phyloP scores from a whole-genome alignment of 805 yeast genomes.

The Clavispora fructus region DNA sequence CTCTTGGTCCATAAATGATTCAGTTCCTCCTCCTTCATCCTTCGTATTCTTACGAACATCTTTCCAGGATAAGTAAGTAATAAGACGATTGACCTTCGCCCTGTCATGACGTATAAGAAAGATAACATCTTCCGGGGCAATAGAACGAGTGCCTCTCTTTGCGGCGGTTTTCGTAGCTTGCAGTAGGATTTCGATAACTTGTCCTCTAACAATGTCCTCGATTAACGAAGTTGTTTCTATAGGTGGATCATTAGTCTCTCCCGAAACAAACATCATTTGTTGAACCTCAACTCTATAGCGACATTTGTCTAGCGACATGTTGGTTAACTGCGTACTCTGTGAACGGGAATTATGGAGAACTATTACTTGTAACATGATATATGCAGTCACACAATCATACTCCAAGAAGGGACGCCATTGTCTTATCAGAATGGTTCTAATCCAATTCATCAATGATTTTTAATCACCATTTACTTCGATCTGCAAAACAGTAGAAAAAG shows the following conservation, averaged over 20 bases:
- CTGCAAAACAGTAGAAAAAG: too few species aligned
- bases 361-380: neutral
- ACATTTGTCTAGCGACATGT: conserved; percentile 39
- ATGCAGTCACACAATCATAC: neutral
- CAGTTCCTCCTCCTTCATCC: conserved; percentile 49
- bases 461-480: too few species aligned
- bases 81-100: conserved; percentile 85
- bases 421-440: too few species aligned
- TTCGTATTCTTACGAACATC: conserved; percentile 82
- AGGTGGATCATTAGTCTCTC: conserved; percentile 93
- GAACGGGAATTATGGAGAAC: neutral
- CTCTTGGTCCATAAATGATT: conserved; percentile 47
- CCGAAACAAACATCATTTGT: conserved; percentile 97
- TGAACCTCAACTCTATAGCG: conserved; percentile 90
- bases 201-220: conserved; percentile 93
- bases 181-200: conserved; percentile 78
- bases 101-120: conserved; percentile 87
- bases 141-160: conserved; percentile 73
- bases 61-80: conserved; percentile 94
- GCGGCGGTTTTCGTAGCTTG: conserved; percentile 78
- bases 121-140: conserved; percentile 89
- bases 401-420: too few species aligned
- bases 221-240: conserved; percentile 86
- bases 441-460: too few species aligned
- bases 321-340: neutral